Percentiles rank a stretch among this genome's conserved stretches.
Evolutionary conservation across 2,329 filamentous ascomycete species (phyloP).

Genomic region (Sporothrix brunneoviolacea): DNA sequence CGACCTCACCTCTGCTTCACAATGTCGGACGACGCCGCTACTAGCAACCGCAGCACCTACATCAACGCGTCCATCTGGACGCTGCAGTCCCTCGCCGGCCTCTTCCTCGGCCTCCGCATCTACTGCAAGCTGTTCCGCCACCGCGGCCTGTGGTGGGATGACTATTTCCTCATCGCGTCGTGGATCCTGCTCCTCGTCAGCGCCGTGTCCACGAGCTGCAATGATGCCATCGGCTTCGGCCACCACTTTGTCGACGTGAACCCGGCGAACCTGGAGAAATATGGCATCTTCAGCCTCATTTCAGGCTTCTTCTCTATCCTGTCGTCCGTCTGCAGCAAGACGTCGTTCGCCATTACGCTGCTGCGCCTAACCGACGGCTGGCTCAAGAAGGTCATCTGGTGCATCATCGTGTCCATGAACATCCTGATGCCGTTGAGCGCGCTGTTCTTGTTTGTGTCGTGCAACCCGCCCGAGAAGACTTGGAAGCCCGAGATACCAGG

Average conservation of each 20-base stretch:
- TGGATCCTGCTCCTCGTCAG: slow-evolving; percentile 19
- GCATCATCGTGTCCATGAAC: slow-evolving; percentile 28
- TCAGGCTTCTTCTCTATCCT: slow-evolving; percentile 23
- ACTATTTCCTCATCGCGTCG: slow-evolving; percentile 21
- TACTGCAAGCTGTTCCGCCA: slow-evolving; percentile 25
- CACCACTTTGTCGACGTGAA: neutral
- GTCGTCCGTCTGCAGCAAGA: slow-evolving; percentile 29
- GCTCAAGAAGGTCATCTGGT: slow-evolving; percentile 24
- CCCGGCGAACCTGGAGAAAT: slow-evolving; percentile 1
- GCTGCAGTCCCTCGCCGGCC: slow-evolving; percentile 14
- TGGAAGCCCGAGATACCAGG: slow-evolving; percentile 22
- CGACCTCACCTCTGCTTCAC: too few species aligned
- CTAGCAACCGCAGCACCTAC: too few species aligned
- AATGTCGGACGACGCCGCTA: too few species aligned
- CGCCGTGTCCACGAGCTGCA: neutral
- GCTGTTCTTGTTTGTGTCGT: slow-evolving; percentile 23
- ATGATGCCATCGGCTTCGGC: slow-evolving; percentile 11
- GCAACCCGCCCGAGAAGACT: slow-evolving; percentile 21
- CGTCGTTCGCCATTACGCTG: slow-evolving; percentile 31
- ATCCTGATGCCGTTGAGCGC: slow-evolving; percentile 23
- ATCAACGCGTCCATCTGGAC: slow-evolving; percentile 16
- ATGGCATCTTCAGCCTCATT: slow-evolving; percentile 18
- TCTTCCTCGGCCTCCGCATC: slow-evolving; percentile 22
- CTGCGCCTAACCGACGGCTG: slow-evolving; percentile 24
- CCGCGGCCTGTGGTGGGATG: slow-evolving; percentile 26